Evolutionary conservation across 2,329 filamentous ascomycete genomes (phyloP).

Genomic region (Cladophialophora bantiana): DNA sequence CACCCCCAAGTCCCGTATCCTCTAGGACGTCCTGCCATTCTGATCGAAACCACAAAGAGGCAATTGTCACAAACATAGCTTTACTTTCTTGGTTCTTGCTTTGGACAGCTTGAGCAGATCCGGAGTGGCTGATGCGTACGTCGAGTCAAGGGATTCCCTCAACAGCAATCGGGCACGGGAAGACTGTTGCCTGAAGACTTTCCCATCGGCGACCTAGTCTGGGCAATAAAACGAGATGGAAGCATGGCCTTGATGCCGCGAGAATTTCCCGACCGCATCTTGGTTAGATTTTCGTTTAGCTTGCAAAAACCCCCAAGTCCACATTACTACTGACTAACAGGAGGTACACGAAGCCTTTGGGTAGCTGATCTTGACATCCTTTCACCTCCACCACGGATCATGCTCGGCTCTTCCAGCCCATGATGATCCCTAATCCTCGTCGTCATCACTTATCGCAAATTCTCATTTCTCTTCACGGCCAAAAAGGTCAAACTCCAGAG

Average conservation of each 20-base stretch:
- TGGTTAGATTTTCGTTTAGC: background rate
- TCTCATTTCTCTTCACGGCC: conserved; percentile 56
- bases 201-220: conserved; percentile 63
- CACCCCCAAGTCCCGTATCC: background rate
- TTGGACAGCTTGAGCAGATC: conserved; percentile 60
- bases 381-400: background rate
- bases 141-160: conserved; percentile 53
- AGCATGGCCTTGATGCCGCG: background rate
- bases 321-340: background rate
- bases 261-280: background rate
- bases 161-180: conserved; percentile 48
- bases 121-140: conserved; percentile 46
- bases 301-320: background rate
- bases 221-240: conserved; percentile 42
- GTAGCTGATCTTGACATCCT: background rate
- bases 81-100: conserved; percentile 52
- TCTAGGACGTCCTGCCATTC: background rate
- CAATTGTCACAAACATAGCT: no score
- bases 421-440: no score
- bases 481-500: conserved; percentile 67
- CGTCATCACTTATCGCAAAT: background rate
- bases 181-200: conserved; percentile 66
- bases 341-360: background rate
- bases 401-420: no score
- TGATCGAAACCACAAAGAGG: background rate